Base-by-base conservation (phyloP, 345 rosid genomes). In the Salix purpurea region DNA sequence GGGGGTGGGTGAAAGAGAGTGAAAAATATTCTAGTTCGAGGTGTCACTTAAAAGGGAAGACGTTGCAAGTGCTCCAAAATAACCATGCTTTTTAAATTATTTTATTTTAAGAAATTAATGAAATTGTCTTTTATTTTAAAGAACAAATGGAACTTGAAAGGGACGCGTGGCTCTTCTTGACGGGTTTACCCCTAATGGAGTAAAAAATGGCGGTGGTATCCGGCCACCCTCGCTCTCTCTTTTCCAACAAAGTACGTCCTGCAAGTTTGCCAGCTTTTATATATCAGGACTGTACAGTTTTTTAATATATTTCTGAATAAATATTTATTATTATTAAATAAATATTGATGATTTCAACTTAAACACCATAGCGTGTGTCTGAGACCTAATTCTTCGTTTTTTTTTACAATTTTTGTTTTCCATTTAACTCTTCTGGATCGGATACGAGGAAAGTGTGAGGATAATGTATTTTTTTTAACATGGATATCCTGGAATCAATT, bases 31-130 rank as follows among this genome's bases (percentile, higher is more conserved):
- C 73, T 28, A 80, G 76, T 30, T 69, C 65, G 44, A 21, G 71
- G 84, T 81, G 87, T 79, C 84, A 65, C 84, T 85, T 84, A 67
- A 79, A 83, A 81, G 77, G 70, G 71, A 77, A 76, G 87, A 69
- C 79, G 83, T 44, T 73, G 78, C 62, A 56, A 71, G 82, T 74
- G 82, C 85, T 80, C 85, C 84, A 74, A 58, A 71, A 73, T 74
- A 48, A 70, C 73, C 69, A 46, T 42, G 46, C 76, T 80, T 84
- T 78, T 83, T 78, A 72, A 78, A 74, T 79, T 66, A 65, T 69
- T 18, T 66, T 70, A 58, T 74, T 77, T 10, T 8, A 34, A 62
- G 28, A n/a, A 48, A 65, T 37, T 39, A 46, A 44, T 1, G 54
- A 18, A 66, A 23, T 60, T 46, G 26, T 64, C 60, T 72, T 19